Evolutionary conservation across 768 basidiomycete species (phyloP), one percentile per base, ranked within the genome.

Genomic region (Rhodotorula graminis): DNA sequence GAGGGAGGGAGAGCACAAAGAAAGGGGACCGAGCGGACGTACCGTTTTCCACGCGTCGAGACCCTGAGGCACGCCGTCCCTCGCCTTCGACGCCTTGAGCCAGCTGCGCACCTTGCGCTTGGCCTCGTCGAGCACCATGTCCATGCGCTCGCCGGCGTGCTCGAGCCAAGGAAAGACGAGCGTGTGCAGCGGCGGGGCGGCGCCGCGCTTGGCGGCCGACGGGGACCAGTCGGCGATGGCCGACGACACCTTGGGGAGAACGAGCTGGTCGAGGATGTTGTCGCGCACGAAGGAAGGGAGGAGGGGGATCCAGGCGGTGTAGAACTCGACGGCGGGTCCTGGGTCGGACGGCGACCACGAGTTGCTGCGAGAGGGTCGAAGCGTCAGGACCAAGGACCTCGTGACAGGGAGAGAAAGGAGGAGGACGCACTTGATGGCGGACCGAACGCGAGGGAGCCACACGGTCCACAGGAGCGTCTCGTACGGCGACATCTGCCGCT

Each of bases 131-230:
- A 97, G 81, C n/a, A 97, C 83, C 37, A 88, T 88, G 63, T 97
- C 93, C 72, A 92, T 82, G 64, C 93, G 83, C 33, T 65, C 61
- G 46, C 92, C 94, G 8, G 95, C 85, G 78, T 93, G 85, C 10
- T 93, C 92, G 59, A 99, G 82, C 96, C 96, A 99, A 16, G 96
- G 96, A 80, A 98, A 95, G 2, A 99, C 88, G 60, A 99, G 85
- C 2, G 86, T 84, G 61, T 90, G 91, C 61, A 98, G 81, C 1
- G 91, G 82, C 1, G 86, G 84, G 5, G 84, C 85, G 40, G 76
- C 69, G 44, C 72, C 70, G 29, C 70, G 61, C 59, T 69, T 55
- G 61, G 52, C 49, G 18, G 87, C 12, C 19, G 75, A 67, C 7
- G 87, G 83, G 78, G 84, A 88, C 96, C 96, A 99, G 63, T 91